Base-by-base conservation (phyloP, 192 early-diverging fungal genomes). In the Coemansia sp. region DNA sequence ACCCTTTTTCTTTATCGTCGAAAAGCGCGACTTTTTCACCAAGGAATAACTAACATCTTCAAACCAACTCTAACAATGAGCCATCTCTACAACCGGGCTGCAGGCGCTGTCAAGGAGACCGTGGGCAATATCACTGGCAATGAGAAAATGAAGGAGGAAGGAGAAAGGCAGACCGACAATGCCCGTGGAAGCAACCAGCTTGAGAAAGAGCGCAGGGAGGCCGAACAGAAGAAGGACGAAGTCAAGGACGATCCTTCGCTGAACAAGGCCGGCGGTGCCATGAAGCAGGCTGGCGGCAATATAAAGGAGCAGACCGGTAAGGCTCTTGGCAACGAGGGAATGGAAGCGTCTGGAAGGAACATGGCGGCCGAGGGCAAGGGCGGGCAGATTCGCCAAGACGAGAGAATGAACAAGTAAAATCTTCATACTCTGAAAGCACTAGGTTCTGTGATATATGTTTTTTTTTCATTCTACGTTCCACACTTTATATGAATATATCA, bases 351-450 rank as follows among this genome's bases (percentile, higher is more conserved):
- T 15, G 57, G 57, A 40, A 38, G 38, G 15, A 26, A 59, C 13
- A 23, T 38, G 12, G 37, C 37, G n/a, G 57, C 57, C 16, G 19
- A 59, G n/a, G 57, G 57, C 39, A 39, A 40, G 7, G 39, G 39
- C 38, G 43, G 79, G 38, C 7, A 77, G 70, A 69, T 75, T 64
- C 50, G 71, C 69, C 19, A 79, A 64, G 15, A 70, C 63, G 10
- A 77, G 76, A 0, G 72, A 68, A 12, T 10, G 23, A 54, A 26
- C 52, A 6, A 54, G 11, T 21, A 1, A 54, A 54, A 23, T 9
- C 3, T 26, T 21, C 6, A 11, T 54, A 54, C 23, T 54, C 9
- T 9, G 9, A 54, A 26, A 26, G 21, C 52, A 4, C 21, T 23
- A 21, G 11, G 52, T n/a, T n/a, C n/a, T 18, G 52, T 23, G 52